Conservation (phyloP, 768 basidiomycete species). For the Suillus hirtellus region DNA sequence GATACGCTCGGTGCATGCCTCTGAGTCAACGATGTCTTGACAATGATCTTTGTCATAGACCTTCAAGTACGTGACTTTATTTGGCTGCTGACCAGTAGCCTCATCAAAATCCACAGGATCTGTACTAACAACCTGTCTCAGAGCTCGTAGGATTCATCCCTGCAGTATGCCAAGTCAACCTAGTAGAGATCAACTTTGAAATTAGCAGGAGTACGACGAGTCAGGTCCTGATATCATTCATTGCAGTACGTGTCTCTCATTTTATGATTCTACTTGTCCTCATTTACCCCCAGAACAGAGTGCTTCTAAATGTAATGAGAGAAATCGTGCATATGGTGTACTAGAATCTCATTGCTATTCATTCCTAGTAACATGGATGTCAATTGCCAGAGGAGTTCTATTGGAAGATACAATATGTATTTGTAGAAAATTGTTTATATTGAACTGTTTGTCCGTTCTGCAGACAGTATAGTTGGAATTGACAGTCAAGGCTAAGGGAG, state of each 20-base stretch:
- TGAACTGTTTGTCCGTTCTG: neutral
- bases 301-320: constrained; percentile 26
- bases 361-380: neutral
- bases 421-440: neutral
- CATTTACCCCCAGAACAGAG: constrained; percentile 16
- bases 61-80: no score
- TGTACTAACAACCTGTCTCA: no score
- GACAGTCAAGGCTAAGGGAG: no score
- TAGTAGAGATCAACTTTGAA: no score
- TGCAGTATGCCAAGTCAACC: no score
- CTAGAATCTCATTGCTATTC: constrained; percentile 27
- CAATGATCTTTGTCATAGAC: no score
- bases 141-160: no score
- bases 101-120: no score
- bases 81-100: no score
- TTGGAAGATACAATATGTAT: neutral
- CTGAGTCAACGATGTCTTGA: no score
- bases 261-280: neutral
- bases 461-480: neutral
- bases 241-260: constrained; percentile 53
- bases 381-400: neutral
- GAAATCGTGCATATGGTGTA: constrained; percentile 23
- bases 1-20: no score
- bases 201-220: constrained; percentile 86
- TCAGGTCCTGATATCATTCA: constrained; percentile 78